phyloP scores from a whole-genome alignment of 345 rosid genomes.

The Orychophragmus violaceus region DNA sequence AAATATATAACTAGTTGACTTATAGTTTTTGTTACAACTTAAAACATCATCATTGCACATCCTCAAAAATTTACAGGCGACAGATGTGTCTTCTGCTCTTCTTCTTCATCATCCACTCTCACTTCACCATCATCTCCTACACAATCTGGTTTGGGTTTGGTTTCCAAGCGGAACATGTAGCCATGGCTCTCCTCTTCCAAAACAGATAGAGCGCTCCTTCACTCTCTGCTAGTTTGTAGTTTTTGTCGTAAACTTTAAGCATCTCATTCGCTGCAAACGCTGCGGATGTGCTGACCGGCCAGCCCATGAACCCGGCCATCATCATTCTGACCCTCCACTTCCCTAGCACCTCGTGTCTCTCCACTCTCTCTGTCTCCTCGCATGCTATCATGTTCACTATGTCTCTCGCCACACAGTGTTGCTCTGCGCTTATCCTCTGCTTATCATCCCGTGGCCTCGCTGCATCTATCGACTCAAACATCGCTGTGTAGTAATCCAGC shows the following conservation, averaged over 20 bases:
- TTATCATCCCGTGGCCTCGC: slow-evolving; percentile 50
- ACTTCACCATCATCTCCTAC: slow-evolving; percentile 2
- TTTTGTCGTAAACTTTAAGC: slow-evolving; percentile 41
- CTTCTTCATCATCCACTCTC: slow-evolving; percentile 22
- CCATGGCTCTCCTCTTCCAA: slow-evolving; percentile 68
- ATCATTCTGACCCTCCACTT: slow-evolving; percentile 62
- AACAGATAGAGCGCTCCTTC: slow-evolving; percentile 56
- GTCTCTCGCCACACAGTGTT: slow-evolving; percentile 81
- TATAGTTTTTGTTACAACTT: slow-evolving; percentile 14
- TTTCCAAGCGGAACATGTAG: slow-evolving; percentile 68
- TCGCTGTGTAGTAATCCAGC: slow-evolving; percentile 65
- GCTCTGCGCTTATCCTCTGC: slow-evolving; percentile 71
- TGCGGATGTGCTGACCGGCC: slow-evolving; percentile 35
- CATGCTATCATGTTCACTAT: slow-evolving; percentile 87
- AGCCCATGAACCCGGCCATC: slow-evolving; percentile 65
- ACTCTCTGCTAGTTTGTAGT: slow-evolving; percentile 45
- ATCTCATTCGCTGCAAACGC: slow-evolving; percentile 37
- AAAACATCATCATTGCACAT: slow-evolving; percentile 13
- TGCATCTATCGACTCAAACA: slow-evolving; percentile 75
- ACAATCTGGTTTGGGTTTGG: slow-evolving; percentile 32
- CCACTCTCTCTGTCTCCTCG: slow-evolving; percentile 73
- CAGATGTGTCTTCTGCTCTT: slow-evolving; percentile 14
- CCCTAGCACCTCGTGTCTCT: slow-evolving; percentile 68
- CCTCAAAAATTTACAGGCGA: slow-evolving; percentile 27
- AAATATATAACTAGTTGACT: slow-evolving; percentile 18